Conservation (phyloP, 2,329 filamentous ascomycete species). For the Trichoderma breve region DNA sequence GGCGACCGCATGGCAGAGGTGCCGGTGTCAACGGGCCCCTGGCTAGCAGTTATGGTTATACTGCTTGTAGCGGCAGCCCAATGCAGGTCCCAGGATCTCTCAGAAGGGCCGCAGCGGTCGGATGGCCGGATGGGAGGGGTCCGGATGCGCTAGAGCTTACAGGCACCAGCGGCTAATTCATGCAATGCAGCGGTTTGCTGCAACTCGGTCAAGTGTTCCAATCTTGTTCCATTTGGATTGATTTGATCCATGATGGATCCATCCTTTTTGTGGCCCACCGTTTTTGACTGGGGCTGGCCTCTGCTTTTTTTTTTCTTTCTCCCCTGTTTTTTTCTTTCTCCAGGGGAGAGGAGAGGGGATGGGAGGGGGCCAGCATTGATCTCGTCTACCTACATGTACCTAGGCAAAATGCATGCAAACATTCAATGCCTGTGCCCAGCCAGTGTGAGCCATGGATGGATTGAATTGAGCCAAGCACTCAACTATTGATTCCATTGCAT, state of each 20-base stretch:
- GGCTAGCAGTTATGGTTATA: conserved; percentile 1
- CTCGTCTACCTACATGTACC: not conserved
- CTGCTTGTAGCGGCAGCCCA: not conserved
- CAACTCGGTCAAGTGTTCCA: not conserved
- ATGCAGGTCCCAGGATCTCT: conserved; percentile 7
- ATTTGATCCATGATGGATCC: no score
- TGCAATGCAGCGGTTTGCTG: conserved; percentile 3
- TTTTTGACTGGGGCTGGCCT: not conserved
- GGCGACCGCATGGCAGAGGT: not conserved
- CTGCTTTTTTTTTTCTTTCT: not conserved
- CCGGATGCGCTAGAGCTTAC: conserved; percentile 16
- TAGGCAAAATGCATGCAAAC: not conserved
- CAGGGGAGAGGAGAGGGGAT: not conserved
- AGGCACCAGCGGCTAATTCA: conserved; percentile 12
- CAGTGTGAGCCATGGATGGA: not conserved
- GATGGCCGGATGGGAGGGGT: conserved; percentile 15
- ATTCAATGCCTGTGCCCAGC: not conserved
- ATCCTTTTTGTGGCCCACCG: not conserved
- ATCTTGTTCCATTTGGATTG: not conserved
- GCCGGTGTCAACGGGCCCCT: not conserved
- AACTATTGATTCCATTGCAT: no score
- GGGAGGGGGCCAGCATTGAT: not conserved
- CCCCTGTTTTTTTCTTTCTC: not conserved
- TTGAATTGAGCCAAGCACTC: not conserved
- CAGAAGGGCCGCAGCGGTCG: conserved; percentile 8